These are phyloP conservation scores for Trichoderma sp. DNA, from an alignment of 2,329 filamentous ascomycete genomes.

Conservation along the genomic window DNA sequence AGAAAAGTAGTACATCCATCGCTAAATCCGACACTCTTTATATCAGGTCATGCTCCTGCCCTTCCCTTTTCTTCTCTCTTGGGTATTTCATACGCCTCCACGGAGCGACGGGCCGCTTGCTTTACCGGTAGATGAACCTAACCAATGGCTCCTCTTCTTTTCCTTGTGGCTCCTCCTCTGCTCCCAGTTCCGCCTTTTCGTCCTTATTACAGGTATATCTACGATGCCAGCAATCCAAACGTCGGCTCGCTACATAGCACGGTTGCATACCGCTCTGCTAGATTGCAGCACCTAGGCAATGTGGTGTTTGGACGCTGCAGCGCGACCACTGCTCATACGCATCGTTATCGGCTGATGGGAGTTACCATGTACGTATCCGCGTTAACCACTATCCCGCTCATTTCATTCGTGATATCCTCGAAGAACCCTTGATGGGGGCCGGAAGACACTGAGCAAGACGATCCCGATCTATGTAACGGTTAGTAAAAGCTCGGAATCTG, in stretches of 20 bases:
- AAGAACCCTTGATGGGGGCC: constrained; percentile 52
- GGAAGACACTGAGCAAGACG: constrained; percentile 50
- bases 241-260: background rate
- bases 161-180: background rate
- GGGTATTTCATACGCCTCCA: constrained; percentile 12
- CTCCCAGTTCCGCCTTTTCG: background rate
- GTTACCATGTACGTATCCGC: constrained; percentile 5
- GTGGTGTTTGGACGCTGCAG: background rate
- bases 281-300: background rate
- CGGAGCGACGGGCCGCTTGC: background rate
- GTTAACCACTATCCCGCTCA: constrained; percentile 16
- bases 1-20: constrained; percentile 8
- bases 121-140: background rate
- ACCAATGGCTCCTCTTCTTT: background rate
- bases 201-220: background rate
- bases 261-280: background rate
- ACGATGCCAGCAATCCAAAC: background rate
- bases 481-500: background rate
- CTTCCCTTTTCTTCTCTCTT: constrained; percentile 8
- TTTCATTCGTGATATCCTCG: constrained; percentile 33
- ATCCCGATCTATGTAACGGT: constrained; percentile 48
- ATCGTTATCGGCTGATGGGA: background rate
- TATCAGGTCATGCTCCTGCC: constrained; percentile 9
- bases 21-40: constrained; percentile 11
- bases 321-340: background rate